These are phyloP conservation scores for Neocallimastix lanati DNA, from an alignment of 192 early-diverging fungal species.

Conservation along the genomic window DNA sequence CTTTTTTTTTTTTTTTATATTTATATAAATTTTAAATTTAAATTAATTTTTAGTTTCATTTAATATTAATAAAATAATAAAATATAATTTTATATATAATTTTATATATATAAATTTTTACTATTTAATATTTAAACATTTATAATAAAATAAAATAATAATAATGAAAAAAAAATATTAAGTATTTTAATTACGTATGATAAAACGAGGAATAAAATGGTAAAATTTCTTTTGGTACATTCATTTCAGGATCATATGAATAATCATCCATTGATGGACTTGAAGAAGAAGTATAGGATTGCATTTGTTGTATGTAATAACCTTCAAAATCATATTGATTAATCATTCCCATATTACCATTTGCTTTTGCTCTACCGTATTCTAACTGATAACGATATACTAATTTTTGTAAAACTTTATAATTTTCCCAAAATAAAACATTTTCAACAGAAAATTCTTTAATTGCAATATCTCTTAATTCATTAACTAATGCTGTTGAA, in stretches of 20 bases:
- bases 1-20: neutral
- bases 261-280: neutral
- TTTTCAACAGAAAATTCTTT: neutral
- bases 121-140: too few species aligned
- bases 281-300: neutral
- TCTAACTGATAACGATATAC: neutral
- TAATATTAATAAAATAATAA: too few species aligned
- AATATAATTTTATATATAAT: too few species aligned
- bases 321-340: neutral
- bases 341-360: neutral
- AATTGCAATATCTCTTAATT: neutral
- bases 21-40: neutral
- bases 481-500: neutral
- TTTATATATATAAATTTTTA: too few species aligned
- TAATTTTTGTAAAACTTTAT: neutral
- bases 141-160: neutral
- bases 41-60: too few species aligned
- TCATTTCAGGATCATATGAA: neutral
- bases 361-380: neutral
- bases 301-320: neutral
- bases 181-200: neutral
- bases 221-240: neutral
- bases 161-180: neutral
- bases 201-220: neutral
- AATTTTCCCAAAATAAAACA: neutral